phyloP scores from a whole-genome alignment of 2,329 filamentous ascomycete genomes.

The Thielaviopsis ethacetica region DNA sequence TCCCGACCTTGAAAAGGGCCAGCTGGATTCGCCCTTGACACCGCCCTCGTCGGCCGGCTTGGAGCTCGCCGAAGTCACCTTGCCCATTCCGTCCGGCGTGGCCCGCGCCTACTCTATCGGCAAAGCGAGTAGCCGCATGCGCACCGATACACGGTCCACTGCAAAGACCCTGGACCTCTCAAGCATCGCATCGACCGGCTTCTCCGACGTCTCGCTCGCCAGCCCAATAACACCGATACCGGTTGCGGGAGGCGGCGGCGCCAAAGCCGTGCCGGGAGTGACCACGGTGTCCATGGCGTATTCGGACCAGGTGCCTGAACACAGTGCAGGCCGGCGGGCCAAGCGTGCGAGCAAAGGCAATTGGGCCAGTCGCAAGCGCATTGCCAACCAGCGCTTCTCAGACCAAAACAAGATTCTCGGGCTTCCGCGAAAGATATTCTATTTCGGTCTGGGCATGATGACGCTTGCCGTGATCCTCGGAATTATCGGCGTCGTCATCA shows the following conservation, averaged over 20 bases:
- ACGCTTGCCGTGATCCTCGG: not conserved
- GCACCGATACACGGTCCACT: not conserved
- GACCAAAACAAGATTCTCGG: not conserved
- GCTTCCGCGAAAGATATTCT: not conserved
- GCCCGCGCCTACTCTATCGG: not conserved
- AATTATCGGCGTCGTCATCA: not conserved
- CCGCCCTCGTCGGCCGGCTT: not conserved
- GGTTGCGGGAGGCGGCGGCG: not conserved
- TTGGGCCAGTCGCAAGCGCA: not conserved
- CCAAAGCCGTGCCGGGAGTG: not conserved
- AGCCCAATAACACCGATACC: not conserved
- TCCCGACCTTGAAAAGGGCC: not conserved
- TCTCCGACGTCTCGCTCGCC: not conserved
- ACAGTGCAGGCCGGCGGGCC: not conserved
- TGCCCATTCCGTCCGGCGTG: not conserved
- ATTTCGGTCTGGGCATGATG: not conserved
- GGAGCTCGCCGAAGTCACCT: not conserved
- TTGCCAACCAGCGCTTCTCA: not conserved
- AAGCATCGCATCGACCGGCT: not conserved
- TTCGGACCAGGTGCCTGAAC: not conserved
- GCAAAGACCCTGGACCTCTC: not conserved
- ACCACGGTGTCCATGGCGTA: not conserved
- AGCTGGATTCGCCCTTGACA: not conserved
- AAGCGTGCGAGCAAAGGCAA: not conserved
- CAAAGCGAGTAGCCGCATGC: not conserved